Base-by-base conservation (phyloP, 2,329 filamentous ascomycete species). In the Fusarium sp. region DNA sequence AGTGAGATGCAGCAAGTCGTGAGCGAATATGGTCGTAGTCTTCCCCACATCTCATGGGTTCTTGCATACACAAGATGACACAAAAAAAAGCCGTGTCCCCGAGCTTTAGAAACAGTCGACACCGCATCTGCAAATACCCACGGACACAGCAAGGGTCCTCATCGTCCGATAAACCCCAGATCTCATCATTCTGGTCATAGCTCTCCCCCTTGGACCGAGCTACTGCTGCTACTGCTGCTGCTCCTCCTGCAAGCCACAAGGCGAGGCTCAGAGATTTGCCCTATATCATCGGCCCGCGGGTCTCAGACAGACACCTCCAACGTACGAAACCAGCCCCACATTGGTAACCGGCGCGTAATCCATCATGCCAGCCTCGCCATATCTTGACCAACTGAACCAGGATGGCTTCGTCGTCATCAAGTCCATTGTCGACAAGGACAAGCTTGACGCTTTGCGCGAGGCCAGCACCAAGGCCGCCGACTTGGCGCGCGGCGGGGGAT, bases 371-470 rank as follows among this genome's bases (percentile, higher is more conserved):
- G 43, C 67, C 59, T 77, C 77, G 57, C 75, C 74, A 68, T 78
- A 78, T 52, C 77, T 82, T 62, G 83, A 86, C 71, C 82, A 87
- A 68, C 92, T 96, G 76, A 87, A 91, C 72, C 85, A 85, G 63
- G 89, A 97, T 82, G 95, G 95, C 82, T 97, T 92, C 86, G 92
- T 96, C 58, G 84, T 93, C 65, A 88, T 97, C 78, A 92, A 90
- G 45, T 88, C 88, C 39, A 85, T 94, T 72, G 86, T 97, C 77
- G 83, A 86, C 67, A 82, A 87, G 3, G 66, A 83, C 20, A 86
- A 91, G 69, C 85, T 97, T 52, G 71, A 85, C 27, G 78, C 84
- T 22, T 90, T 96, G 72, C 92, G 91, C 77, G 79, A 81, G 64
- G 92, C 92, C 48, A 89, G 91, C 60, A 80, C 84, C 37, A 82